Conservation (phyloP, 192 early-diverging fungal genomes). For the Backusella circina region DNA sequence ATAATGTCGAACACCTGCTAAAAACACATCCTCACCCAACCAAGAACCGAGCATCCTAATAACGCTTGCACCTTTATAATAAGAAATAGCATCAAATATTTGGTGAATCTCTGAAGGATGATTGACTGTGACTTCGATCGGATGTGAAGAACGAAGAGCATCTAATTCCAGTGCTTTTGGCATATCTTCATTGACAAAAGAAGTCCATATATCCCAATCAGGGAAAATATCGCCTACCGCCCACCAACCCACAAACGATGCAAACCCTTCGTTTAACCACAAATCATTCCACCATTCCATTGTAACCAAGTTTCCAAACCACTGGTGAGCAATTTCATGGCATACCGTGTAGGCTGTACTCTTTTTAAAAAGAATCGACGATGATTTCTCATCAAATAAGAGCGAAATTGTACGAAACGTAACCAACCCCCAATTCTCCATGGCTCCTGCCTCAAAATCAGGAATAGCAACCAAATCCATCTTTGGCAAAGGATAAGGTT, state of each 20-base stretch:
- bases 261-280: conserved; percentile 98
- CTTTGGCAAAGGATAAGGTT: conserved; percentile 91
- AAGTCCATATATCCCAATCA: conserved; percentile 92
- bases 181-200: conserved; percentile 79
- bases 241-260: conserved; percentile 91
- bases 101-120: conserved; percentile 86
- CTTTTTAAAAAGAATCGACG: conserved; percentile 74
- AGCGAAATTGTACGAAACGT: conserved; percentile 85
- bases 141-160: conserved; percentile 82
- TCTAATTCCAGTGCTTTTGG: conserved; percentile 76
- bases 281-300: conserved; percentile 92
- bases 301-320: conserved; percentile 96
- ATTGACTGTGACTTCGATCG: conserved; percentile 86
- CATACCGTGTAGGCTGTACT: conserved; percentile 83
- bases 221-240: conserved; percentile 90
- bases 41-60: conserved; percentile 90
- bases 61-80: conserved; percentile 88
- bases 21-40: conserved; percentile 66
- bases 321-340: conserved; percentile 85
- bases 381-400: conserved; percentile 77
- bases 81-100: conserved; percentile 94
- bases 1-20: conserved; percentile 69
- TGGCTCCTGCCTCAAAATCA: conserved; percentile 75
- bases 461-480: conserved; percentile 88
- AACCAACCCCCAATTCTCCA: conserved; percentile 98